Conservation (phyloP, 306 rosid species). For the Amphicarpaea edgeworthii region DNA sequence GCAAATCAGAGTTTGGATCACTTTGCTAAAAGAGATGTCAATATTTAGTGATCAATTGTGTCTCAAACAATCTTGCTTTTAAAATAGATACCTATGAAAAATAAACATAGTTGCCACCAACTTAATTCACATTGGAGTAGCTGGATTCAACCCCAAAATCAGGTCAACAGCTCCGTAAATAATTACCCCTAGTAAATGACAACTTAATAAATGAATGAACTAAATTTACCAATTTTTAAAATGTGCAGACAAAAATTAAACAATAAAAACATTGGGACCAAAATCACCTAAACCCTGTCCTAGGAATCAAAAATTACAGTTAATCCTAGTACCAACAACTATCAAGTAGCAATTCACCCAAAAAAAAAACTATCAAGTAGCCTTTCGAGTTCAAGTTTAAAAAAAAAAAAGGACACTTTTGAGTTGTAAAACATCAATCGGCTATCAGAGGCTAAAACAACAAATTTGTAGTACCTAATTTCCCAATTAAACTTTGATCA, state of each 20-base stretch:
- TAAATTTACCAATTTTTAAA: neutral
- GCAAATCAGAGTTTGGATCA: too few species aligned
- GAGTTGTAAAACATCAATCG: too few species aligned
- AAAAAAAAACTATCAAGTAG: neutral
- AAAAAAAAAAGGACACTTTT: too few species aligned
- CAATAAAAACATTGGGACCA: neutral
- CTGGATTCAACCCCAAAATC: neutral
- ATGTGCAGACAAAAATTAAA: neutral
- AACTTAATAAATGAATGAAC: neutral
- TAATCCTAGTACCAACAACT: neutral
- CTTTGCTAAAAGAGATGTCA: too few species aligned
- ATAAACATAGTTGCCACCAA: neutral
- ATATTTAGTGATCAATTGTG: too few species aligned
- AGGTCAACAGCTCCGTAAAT: neutral
- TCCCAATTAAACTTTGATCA: neutral
- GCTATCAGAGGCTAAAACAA: too few species aligned
- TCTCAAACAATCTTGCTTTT: too few species aligned
- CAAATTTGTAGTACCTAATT: neutral
- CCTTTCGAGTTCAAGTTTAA: neutral
- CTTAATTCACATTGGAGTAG: neutral
- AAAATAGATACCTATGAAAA: too few species aligned
- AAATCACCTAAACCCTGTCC: neutral
- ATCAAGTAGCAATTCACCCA: neutral
- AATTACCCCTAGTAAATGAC: too few species aligned
- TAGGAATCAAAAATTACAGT: neutral